Evolutionary conservation across 225 moss, liverwort and hornwort genomes (phyloP).

Genomic region (Sphagnum tenellum): DNA sequence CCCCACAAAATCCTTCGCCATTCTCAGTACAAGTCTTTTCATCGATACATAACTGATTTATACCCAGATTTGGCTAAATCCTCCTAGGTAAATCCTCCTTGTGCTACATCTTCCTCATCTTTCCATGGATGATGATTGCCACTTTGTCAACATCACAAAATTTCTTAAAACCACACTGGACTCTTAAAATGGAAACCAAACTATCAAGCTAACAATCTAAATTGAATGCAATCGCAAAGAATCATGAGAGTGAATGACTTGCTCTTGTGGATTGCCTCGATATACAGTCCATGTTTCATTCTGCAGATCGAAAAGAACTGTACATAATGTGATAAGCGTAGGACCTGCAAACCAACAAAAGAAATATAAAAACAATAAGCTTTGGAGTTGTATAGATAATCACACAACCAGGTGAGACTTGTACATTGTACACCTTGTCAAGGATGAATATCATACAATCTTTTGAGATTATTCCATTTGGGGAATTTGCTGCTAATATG

Average conservation of each 20-base stretch:
- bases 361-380: not conserved
- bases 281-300: constrained; percentile 31
- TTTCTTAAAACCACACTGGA: too few species aligned
- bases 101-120: too few species aligned
- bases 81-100: too few species aligned
- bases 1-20: too few species aligned
- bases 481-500: not conserved
- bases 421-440: too few species aligned
- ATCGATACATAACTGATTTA: too few species aligned
- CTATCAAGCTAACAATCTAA: not conserved
- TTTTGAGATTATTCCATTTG: not conserved
- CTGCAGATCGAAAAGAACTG: constrained; percentile 49
- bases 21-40: too few species aligned
- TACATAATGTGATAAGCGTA: constrained; percentile 44
- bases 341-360: constrained; percentile 35
- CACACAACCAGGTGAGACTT: not conserved
- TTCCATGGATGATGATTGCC: too few species aligned
- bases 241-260: constrained; percentile 11
- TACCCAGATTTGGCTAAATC: too few species aligned
- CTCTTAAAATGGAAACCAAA: too few species aligned
- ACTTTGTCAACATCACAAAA: too few species aligned
- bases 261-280: constrained; percentile 34
- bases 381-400: not conserved
- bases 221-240: constrained; percentile 11
- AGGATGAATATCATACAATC: too few species aligned